Conservation (phyloP, 176 grass and related monocot genomes). For the Raddia guianensis region DNA sequence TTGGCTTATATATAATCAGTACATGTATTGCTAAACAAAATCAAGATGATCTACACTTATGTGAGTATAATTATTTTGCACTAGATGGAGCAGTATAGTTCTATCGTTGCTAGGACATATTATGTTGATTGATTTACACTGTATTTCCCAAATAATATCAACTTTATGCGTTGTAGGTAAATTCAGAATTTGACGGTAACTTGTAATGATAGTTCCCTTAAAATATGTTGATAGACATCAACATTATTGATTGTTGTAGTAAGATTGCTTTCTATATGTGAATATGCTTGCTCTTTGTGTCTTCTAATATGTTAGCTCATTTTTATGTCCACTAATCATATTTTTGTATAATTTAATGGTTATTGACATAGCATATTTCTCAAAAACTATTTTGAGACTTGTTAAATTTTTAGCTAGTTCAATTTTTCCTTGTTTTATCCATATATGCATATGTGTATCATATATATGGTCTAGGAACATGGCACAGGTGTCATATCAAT, state of each 20-base stretch:
- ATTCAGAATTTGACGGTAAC: not conserved
- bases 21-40: not conserved
- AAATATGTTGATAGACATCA: not conserved
- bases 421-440: not conserved
- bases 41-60: not conserved
- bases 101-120: not conserved
- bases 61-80: not conserved
- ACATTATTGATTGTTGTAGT: not conserved
- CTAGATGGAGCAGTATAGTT: not conserved
- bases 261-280: not conserved
- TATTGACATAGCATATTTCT: not conserved
- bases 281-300: not conserved
- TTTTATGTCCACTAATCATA: not conserved
- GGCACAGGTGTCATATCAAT: too few relatives aligned
- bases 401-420: not conserved
- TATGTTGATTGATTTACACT: not conserved
- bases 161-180: not conserved
- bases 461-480: not conserved
- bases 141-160: not conserved
- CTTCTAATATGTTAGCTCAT: too few relatives aligned
- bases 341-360: not conserved
- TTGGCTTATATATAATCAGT: not conserved
- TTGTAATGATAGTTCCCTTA: not conserved
- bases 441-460: not conserved
- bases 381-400: not conserved